Evolutionary conservation across 2,329 filamentous ascomycete species (phyloP).

Genomic region (Fusarium lyarnte): DNA sequence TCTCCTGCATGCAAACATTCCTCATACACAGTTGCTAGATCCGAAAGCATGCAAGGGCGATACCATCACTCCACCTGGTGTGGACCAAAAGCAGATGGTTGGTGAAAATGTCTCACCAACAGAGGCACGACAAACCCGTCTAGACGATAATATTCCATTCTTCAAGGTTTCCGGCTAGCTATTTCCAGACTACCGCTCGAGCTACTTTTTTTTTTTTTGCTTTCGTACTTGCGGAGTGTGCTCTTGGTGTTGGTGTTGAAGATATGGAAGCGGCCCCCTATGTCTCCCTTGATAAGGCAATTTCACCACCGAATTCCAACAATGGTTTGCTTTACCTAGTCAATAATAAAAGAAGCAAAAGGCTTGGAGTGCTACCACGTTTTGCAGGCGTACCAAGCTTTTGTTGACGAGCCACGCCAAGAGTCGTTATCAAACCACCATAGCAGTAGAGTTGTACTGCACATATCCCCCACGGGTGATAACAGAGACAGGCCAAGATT

Average conservation of each 20-base stretch:
- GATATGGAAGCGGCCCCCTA: background rate
- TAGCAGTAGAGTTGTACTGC: background rate
- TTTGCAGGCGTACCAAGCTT: background rate
- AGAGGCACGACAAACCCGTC: background rate
- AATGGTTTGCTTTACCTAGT: background rate
- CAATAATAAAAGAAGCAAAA: too few species aligned
- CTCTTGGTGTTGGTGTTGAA: background rate
- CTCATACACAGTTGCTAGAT: background rate
- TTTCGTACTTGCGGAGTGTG: background rate
- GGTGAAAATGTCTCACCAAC: constrained; percentile 18
- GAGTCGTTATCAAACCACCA: background rate
- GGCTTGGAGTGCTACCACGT: background rate
- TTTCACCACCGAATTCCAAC: background rate
- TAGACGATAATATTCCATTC: constrained; percentile 6
- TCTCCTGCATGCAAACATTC: constrained; percentile 27
- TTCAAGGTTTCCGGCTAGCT: background rate
- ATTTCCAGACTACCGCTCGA: background rate
- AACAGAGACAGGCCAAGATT: background rate
- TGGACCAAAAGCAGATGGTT: background rate
- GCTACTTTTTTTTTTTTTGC: background rate
- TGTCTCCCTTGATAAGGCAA: constrained; percentile 1
- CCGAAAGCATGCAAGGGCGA: constrained; percentile 33
- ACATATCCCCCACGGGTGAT: background rate
- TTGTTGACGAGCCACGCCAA: background rate
- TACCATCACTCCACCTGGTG: background rate